Evolutionary conservation across 257 asterid genomes (phyloP), one percentile per base, ranked within the genome.

Genomic region (Capsicum baccatum): DNA sequence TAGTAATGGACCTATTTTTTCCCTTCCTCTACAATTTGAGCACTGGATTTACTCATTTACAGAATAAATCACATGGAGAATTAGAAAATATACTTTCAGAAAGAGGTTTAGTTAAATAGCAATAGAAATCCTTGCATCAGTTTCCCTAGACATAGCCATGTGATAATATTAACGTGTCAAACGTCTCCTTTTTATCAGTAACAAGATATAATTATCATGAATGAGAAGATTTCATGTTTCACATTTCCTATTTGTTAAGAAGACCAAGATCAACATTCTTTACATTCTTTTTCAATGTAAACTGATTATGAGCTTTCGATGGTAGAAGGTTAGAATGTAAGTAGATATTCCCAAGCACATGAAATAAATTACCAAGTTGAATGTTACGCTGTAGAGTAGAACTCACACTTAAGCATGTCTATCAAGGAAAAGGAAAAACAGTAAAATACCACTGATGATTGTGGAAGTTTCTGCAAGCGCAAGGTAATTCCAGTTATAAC

Each of bases 391-490:
- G 71, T 13, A 66, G 37, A 26, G 42, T 17, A 33, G 47, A 35
- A 12, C 73, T 66, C n/a, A 6, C 7, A 54, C 48, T 26, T 26
- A 8, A 60, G 85, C 66, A 47, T 80, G 26, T 39, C 60, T 66
- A 87, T 60, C 80, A 87, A 83, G 79, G 84, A 60, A 76, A 57
- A 83, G 81, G 59, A 79, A 78, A 84, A 79, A 68, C 82, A 78
- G 12, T 83, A 68, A 84, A 86, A 64, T 94, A 96, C 99, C 98
- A 97, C 98, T 8, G 99, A 93, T 44, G 87, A 48, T 84, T 92
- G 90, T 60, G 99, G 98, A 84, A 95, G 92, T 90, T 88, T 95
- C 88, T 97, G 99, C 88, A 97, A 92, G 73, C 99, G 98, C 90
- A 97, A 81, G 74, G 99, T 97, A 84, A 95, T 93, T 89, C 93